A percentile compares a stretch with the other conserved stretches of the same genome.
Evolutionary conservation across 164 flowering plant species (phyloP).

Genomic region (Brasenia schreberi): DNA sequence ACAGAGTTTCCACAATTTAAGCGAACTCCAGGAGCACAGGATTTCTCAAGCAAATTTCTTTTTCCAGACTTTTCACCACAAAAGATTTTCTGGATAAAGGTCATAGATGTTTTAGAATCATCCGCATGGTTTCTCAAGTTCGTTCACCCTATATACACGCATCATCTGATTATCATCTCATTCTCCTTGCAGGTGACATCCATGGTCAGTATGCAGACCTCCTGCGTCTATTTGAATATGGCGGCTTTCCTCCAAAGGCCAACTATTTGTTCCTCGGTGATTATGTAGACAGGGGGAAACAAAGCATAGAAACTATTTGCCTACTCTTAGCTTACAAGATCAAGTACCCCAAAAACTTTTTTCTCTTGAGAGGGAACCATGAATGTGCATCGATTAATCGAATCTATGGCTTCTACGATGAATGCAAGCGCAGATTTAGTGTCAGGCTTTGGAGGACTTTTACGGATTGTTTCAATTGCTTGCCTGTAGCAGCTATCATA

Average conservation of each 20-base stretch:
- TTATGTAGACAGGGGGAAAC: conserved; percentile 85
- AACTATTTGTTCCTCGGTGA: conserved; percentile 76
- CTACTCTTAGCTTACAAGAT: conserved; percentile 76
- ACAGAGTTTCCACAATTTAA: too few relatives aligned
- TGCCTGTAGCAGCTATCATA: conserved; percentile 79
- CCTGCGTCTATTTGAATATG: conserved; percentile 67
- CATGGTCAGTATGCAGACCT: conserved; percentile 83
- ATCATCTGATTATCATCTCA: too few relatives aligned
- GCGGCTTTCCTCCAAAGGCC: conserved; percentile 68
- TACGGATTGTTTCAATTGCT: conserved; percentile 73
- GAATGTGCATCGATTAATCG: conserved; percentile 79
- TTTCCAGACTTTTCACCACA: too few relatives aligned
- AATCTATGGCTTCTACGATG: conserved; percentile 84
- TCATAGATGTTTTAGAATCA: too few relatives aligned
- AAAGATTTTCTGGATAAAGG: too few relatives aligned
- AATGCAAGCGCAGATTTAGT: conserved; percentile 74
- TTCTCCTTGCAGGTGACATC: conserved; percentile 50
- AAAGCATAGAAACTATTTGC: conserved; percentile 77
- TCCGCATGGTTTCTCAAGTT: too few relatives aligned
- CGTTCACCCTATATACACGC: too few relatives aligned
- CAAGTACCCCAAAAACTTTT: conserved; percentile 71
- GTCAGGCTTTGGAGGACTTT: conserved; percentile 71
- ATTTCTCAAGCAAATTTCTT: too few relatives aligned
- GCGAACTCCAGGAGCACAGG: too few relatives aligned
- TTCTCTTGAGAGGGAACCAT: conserved; percentile 70